Conservation (phyloP, 805 yeast species). For the Vanderwaltozyma tropicalis region DNA sequence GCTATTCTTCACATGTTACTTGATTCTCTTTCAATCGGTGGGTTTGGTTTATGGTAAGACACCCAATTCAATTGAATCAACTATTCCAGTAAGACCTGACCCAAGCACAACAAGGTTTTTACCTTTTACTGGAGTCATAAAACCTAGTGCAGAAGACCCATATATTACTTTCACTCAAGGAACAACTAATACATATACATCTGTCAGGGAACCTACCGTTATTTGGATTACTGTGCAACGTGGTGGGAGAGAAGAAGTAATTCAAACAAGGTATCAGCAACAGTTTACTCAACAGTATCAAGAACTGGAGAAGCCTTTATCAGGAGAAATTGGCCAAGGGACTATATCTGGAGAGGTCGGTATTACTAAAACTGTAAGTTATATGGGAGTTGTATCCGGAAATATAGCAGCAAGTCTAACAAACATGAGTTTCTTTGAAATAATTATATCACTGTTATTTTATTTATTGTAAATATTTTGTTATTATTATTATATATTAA, state of each 20-base stretch:
- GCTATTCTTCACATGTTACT: too few relatives aligned
- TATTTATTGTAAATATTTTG: too few relatives aligned
- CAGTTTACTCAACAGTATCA: constrained; percentile 33
- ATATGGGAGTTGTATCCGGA: neutral
- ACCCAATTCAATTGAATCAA: too few relatives aligned
- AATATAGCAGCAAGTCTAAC: too few relatives aligned
- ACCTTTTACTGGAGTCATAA: neutral
- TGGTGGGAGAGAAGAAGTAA: constrained; percentile 30
- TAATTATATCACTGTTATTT: too few relatives aligned
- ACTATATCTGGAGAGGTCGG: constrained; percentile 57
- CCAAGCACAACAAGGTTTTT: neutral
- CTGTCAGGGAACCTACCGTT: constrained; percentile 24
- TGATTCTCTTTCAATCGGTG: too few relatives aligned
- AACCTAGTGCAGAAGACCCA: constrained; percentile 5
- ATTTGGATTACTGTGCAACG: constrained; percentile 41
- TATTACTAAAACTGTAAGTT: neutral
- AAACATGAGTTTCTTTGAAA: too few relatives aligned
- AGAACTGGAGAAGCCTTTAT: constrained; percentile 33
- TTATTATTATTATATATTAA: too few relatives aligned
- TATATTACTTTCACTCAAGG: constrained; percentile 12
- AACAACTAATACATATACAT: constrained; percentile 19
- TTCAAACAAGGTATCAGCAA: constrained; percentile 40
- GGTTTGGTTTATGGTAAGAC: too few relatives aligned
- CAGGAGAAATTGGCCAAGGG: constrained; percentile 69
- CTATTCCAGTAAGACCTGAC: too few relatives aligned